Evolutionary conservation across 192 early-diverging fungal genomes (phyloP).

Genomic region (Mortierella alpina): DNA sequence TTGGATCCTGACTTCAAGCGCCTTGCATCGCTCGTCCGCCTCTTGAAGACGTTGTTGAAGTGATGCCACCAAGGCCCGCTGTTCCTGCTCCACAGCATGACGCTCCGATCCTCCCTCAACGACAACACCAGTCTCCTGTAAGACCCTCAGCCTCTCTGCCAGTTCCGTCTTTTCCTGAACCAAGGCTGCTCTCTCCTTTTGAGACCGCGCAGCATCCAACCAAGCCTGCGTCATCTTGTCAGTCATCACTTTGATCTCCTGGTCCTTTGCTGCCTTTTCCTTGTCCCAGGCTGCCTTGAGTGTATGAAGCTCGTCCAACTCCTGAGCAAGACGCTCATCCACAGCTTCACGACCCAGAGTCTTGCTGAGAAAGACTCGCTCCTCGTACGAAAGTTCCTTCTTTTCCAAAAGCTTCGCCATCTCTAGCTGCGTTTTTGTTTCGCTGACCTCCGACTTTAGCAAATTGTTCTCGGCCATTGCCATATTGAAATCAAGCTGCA

Average conservation of each 20-base stretch:
- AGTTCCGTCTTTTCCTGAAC: slow-evolving; percentile 44
- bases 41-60: slow-evolving; percentile 40
- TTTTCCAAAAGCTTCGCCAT: slow-evolving; percentile 56
- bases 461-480: slow-evolving; percentile 78
- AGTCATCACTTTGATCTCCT: slow-evolving; percentile 42
- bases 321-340: slow-evolving; percentile 24
- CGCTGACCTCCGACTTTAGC: slow-evolving; percentile 72
- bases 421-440: slow-evolving; percentile 66
- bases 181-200: slow-evolving; percentile 37
- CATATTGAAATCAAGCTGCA: slow-evolving; percentile 72
- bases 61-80: slow-evolving; percentile 33
- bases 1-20: slow-evolving; percentile 43
- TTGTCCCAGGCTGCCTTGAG: slow-evolving; percentile 48
- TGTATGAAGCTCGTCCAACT: slow-evolving; percentile 47
- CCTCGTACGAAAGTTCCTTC: slow-evolving; percentile 42
- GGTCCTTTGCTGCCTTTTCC: slow-evolving; percentile 53
- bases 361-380: slow-evolving; percentile 30
- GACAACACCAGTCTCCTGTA: slow-evolving; percentile 27
- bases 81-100: slow-evolving; percentile 6
- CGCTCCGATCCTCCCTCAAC: slow-evolving; percentile 1
- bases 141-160: slow-evolving; percentile 26
- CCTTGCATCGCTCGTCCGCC: slow-evolving; percentile 42
- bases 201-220: slow-evolving; percentile 50
- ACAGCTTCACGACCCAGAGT: slow-evolving; percentile 17
- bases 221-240: slow-evolving; percentile 53